Evolutionary conservation across 768 basidiomycete genomes (phyloP), one percentile per base, ranked within the genome.

Genomic region (Lactarius sp.): DNA sequence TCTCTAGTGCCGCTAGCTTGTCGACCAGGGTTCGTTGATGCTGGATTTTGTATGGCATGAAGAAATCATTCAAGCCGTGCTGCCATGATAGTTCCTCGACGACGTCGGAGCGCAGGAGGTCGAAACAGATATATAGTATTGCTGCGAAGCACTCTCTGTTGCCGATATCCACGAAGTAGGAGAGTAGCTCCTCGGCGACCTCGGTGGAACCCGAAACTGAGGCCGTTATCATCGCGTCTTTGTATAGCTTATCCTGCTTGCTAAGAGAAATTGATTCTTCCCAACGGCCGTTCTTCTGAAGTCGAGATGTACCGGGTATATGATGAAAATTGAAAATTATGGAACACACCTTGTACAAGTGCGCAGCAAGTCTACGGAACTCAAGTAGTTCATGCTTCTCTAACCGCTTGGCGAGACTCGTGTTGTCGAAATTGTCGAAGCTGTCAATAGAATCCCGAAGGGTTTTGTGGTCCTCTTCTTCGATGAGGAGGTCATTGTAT

Each of bases 391-490:
- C 90, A 71, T 98, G 96, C 68, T 83, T 85, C 76, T 97, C 93
- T 60, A 99, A 76, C 55, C 90, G 84, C 70, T 83, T 83, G 1
- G 96, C 95, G 37, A 99, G 85, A 36, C 78, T 81, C 64, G 93
- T 85, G 69, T 91, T 93, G 76, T 98, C 92, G 79, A 97, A 99
- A 76, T 97, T 98, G 76, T 98, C 94, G 72, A 97, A 95, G 74
- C 94, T 94, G 77, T 98, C 96, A 57, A 98, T 95, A 10, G 93
- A 95, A 74, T 97, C 97, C 9, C 96, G 90, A 8, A 99, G 83
- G 0, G 96, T 98, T 75, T 96, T 94, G 80, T 95, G 93, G 73
- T 99, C 96, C 76, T 99, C 97, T 74, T 99, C 97, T 74, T 99
- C 97, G 64, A 99, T 98, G 49, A 98, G 81, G n/a, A 99, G 79